Base-by-base conservation (phyloP, 2,329 filamentous ascomycete species). In the Penicillium sp. region DNA sequence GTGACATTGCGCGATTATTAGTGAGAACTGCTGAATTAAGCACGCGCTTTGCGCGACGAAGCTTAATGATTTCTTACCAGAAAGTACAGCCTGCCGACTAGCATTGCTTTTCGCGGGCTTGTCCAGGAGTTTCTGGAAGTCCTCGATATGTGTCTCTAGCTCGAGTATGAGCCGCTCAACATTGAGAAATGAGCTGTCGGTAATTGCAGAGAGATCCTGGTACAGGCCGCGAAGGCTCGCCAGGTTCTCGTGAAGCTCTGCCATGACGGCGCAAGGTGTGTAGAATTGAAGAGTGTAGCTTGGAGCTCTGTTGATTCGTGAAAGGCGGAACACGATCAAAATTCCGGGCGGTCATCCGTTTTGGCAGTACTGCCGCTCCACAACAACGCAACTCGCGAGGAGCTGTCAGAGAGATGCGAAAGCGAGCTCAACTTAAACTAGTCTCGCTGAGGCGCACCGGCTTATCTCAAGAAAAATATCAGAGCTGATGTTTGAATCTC, bases 181-280 rank as follows among this genome's bases (percentile, higher is more conserved):
- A 52, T 84, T 82, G 29, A 84, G 78, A 44, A 89, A 70, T 27
- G 85, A 81, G 48, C 82, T 81, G 62, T 93, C 84, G 54, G 82
- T 81, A 59, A 93, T 78, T 48, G 85, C 83, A 58, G 86, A 76
- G 53, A 98, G 82, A 72, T 95, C 90, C 67, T 86, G 82, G 69
- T 95, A 88, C 60, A 98, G 82, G 68, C 82, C 84, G 73, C 90
- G 84, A 62, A 97, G 82, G 70, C 83, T 81, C 64, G 85, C 84
- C 64, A 94, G 78, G 64, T 80, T 82, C 66, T 83, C 83, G 66
- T 82, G 75, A 64, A 86, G 84, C 67, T 85, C 82, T 54, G 48
- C 49, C 55, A 58, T 56, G 40, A 48, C 55, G 54, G 51, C 50
- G 51, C 52, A 52, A 51, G 47, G 53, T 73, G 69, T 32, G 52